Conservation (phyloP, 164 flowering plant genomes). For the Vitis amurensis region DNA sequence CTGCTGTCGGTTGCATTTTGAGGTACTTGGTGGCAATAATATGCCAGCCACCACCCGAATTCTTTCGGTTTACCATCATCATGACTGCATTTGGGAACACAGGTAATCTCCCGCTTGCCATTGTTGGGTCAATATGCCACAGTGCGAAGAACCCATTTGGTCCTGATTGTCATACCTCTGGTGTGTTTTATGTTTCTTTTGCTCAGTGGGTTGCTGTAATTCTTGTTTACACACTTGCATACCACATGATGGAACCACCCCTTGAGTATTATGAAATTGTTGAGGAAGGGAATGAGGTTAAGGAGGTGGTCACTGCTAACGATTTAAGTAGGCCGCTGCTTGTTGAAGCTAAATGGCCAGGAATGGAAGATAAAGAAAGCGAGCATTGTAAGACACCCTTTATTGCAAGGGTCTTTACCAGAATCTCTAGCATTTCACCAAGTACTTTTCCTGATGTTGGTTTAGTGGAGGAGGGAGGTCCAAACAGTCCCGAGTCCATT, state of each 20-base stretch:
- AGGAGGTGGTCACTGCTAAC: constrained; percentile 9
- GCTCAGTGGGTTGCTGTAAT: constrained; percentile 72
- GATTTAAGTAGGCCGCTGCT: constrained; percentile 52
- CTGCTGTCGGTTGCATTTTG: constrained; percentile 48
- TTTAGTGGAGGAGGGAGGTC: constrained; percentile 15
- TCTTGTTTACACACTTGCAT: constrained; percentile 70
- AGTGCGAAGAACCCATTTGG: constrained; percentile 50
- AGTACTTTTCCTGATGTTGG: constrained; percentile 39
- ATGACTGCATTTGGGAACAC: constrained; percentile 73
- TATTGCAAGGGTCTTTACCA: constrained; percentile 51
- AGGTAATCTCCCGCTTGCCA: constrained; percentile 60
- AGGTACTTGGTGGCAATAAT: constrained; percentile 55
- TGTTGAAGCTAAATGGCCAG: constrained; percentile 71
- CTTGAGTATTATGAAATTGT: constrained; percentile 53
- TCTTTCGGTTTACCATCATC: constrained; percentile 51
- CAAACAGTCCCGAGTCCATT: constrained; percentile 37
- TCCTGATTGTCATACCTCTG: constrained; percentile 37
- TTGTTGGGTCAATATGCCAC: constrained; percentile 61
- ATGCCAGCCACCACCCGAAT: constrained; percentile 63
- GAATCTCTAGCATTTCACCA: constrained; percentile 32
- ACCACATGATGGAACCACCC: constrained; percentile 86
- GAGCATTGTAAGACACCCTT: constrained; percentile 62
- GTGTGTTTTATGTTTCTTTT: constrained; percentile 66
- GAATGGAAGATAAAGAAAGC: constrained; percentile 61
- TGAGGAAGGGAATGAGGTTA: constrained; percentile 17